Base-by-base conservation (phyloP, 2,329 filamentous ascomycete genomes). In the Fusarium keratoplasticum region DNA sequence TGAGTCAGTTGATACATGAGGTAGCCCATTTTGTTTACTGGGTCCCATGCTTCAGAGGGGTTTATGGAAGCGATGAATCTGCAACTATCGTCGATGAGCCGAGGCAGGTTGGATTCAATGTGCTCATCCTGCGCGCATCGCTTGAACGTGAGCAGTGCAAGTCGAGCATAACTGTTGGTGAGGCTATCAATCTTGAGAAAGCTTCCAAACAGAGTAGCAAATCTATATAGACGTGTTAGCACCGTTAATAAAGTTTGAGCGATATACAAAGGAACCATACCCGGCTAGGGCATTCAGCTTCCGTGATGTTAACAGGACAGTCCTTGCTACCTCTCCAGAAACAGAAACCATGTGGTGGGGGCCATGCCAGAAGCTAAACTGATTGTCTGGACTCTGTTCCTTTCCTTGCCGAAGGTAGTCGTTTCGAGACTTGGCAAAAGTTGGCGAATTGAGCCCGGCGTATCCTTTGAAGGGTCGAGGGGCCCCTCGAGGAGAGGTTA, bases 311-410 rank as follows among this genome's bases (percentile, higher is more conserved):
- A 86, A 86, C 65, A 87, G 88, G 2, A 84, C 47, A 27, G 82
- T 80, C 18, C 87, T 81, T 2, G 80, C 82, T 13, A 82, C 80
- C 5, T 83, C 80, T 2, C 87, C 86, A 5, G 81, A 83, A 13
- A 89, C 57, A 2, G 81, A 85, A 10, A 89, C 78, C 14, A 89
- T 82, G 3, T 81, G 81, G 65, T 85, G 81, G 7, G 82, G 76
- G 0, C 87, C 87, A 4, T 85, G 84, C 70, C 85, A 85, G 73
- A 88, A 89, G 61, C 82, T 85, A 72, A 88, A 89, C 58, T 85
- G 85, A 29, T 86, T 85, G 1, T 81, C 83, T 6, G 72, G 61
- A 1, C 81, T 82, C 9, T 79, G 69, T 16, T 70, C 72, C 8
- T 73, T 72, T 11, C 81, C 81, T n/a, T 82, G 66, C 20, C 73